phyloP scores from a whole-genome alignment of 352 stramenopile species.

The Phytopythium aichiense region DNA sequence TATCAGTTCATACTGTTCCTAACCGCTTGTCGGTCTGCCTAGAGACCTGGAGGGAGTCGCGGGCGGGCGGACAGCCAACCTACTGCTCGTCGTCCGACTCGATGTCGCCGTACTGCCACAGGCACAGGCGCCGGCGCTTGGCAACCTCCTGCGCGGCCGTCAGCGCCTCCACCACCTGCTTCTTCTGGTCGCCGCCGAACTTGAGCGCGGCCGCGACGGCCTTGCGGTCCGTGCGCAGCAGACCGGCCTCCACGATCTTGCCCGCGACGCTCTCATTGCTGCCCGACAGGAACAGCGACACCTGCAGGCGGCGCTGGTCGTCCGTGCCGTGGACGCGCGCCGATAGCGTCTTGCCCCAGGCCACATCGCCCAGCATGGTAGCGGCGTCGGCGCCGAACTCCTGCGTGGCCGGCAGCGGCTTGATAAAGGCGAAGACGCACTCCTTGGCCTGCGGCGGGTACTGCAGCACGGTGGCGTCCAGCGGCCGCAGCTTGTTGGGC shows the following conservation, averaged over 20 bases:
- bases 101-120: constrained; percentile 97
- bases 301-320: constrained; percentile 57
- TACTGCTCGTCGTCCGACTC: constrained; percentile 91
- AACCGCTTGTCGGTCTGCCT: constrained; percentile 10
- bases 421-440: constrained; percentile 84
- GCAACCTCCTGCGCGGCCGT: constrained; percentile 88
- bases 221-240: constrained; percentile 88
- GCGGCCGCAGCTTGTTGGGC: constrained; percentile 81
- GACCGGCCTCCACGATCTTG: constrained; percentile 83
- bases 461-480: constrained; percentile 86
- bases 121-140: constrained; percentile 89
- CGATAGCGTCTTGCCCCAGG: constrained; percentile 91
- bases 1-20: constrained; percentile 7
- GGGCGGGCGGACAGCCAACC: constrained; percentile 2
- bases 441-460: constrained; percentile 89
- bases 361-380: constrained; percentile 83
- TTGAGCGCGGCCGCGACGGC: constrained; percentile 38
- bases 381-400: constrained; percentile 93
- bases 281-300: constrained; percentile 66
- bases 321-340: constrained; percentile 68
- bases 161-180: constrained; percentile 88
- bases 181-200: constrained; percentile 46
- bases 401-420: constrained; percentile 74
- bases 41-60: constrained; percentile 9
- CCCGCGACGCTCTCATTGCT: constrained; percentile 88